phyloP scores from a whole-genome alignment of 1,284 basidiomycete genomes.

The Lentinula novae-zelandiae region DNA sequence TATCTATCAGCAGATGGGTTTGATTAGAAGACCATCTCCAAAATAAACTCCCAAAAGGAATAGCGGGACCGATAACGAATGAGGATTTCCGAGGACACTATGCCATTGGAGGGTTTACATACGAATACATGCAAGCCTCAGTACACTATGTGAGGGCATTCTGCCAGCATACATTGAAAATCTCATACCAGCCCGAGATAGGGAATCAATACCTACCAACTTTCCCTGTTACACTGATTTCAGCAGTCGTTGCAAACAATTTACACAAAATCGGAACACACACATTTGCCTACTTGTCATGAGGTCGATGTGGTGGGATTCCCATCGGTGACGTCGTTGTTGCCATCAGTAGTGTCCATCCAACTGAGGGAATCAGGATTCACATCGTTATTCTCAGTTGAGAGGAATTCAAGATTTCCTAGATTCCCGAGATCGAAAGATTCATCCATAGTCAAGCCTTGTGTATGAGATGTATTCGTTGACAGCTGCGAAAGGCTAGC shows the following conservation, averaged over 20 bases:
- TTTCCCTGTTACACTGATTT: no score
- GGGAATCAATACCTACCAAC: no score
- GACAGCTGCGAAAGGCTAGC: slow-evolving; percentile 30
- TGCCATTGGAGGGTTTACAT: not conserved
- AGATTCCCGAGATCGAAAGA: slow-evolving; percentile 41
- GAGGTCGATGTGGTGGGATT: not conserved
- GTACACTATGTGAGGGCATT: not conserved
- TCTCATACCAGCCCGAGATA: no score
- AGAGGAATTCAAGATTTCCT: slow-evolving; percentile 29
- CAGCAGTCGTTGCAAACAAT: no score
- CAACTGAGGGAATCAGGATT: slow-evolving; percentile 17
- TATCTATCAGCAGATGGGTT: no score
- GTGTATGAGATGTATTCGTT: slow-evolving; percentile 14
- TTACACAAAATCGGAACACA: no score
- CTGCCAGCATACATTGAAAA: no score
- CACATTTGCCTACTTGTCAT: not conserved
- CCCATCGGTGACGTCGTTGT: not conserved
- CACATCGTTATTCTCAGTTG: slow-evolving; percentile 23
- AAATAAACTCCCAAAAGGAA: no score
- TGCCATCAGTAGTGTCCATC: slow-evolving; percentile 4
- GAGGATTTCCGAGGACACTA: not conserved
- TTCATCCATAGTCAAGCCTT: slow-evolving; percentile 17
- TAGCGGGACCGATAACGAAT: no score
- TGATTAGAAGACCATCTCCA: no score
- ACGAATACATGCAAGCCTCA: not conserved